Evolutionary conservation across 768 basidiomycete genomes (phyloP).

Genomic region (Rubroboletus pulcherrimus): DNA sequence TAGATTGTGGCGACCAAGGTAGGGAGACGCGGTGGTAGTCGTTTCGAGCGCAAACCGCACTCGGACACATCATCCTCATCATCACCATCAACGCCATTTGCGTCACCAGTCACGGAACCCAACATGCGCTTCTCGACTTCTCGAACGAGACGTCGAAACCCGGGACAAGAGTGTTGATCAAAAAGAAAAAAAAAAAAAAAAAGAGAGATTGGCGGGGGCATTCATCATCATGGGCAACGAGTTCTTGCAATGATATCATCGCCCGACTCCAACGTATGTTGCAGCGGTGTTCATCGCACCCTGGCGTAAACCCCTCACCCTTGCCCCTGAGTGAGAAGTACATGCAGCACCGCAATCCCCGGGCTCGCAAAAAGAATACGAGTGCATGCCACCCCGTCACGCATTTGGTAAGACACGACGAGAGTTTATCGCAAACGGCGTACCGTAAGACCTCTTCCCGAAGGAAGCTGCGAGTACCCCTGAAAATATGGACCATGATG

Average conservation of each 20-base stretch:
- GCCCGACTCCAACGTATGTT: background rate
- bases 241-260: constrained; percentile 10
- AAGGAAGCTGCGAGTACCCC: background rate
- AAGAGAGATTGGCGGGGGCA: background rate
- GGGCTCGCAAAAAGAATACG: background rate
- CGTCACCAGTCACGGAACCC: too few species aligned
- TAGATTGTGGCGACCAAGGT: too few species aligned
- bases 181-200: too few species aligned
- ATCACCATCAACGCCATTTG: too few species aligned
- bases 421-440: background rate
- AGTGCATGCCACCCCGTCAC: background rate
- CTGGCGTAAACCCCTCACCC: constrained; percentile 8
- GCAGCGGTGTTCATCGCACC: background rate
- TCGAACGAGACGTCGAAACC: background rate
- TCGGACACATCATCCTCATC: too few species aligned
- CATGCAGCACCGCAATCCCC: background rate
- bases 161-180: background rate
- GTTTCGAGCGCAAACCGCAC: too few species aligned
- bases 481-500: constrained; percentile 1
- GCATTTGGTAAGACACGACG: background rate
- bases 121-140: background rate
- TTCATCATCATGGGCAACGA: background rate
- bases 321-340: constrained; percentile 1
- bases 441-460: background rate
- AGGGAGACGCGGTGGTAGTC: too few species aligned